Percentiles rank a stretch among this genome's conserved stretches.
Conservation (phyloP, 2,329 filamentous ascomycete species). For the Phialemoniopsis sp. region DNA sequence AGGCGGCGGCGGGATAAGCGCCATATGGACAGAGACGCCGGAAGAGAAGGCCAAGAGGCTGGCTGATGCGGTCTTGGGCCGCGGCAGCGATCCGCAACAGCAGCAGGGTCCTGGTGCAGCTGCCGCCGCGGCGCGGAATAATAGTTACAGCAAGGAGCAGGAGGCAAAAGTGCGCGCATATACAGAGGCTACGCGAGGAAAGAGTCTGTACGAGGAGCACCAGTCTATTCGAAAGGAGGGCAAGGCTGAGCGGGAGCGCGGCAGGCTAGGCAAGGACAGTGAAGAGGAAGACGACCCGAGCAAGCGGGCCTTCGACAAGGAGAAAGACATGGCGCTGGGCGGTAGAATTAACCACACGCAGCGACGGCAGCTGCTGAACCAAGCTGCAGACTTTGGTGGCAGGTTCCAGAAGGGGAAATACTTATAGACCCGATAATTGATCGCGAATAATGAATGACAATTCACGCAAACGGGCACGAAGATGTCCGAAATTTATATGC, state of each 20-base stretch:
- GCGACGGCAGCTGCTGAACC: constrained; percentile 72
- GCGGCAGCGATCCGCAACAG: constrained; percentile 36
- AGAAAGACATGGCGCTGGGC: constrained; percentile 87
- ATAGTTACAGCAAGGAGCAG: constrained; percentile 34
- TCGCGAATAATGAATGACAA: too few species aligned
- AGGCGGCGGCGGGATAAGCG: constrained; percentile 47
- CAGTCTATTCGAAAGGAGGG: constrained; percentile 28
- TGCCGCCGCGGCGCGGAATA: constrained; percentile 2
- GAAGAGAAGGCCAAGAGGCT: constrained; percentile 80
- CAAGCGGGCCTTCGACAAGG: constrained; percentile 79
- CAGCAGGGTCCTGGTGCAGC: constrained; percentile 25
- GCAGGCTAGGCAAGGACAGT: constrained; percentile 8
- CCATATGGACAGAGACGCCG: constrained; percentile 88
- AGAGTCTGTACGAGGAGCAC: constrained; percentile 58
- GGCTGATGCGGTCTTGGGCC: constrained; percentile 77
- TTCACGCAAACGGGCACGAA: too few species aligned
- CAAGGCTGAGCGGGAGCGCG: neutral
- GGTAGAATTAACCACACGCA: constrained; percentile 69
- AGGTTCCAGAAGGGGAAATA: constrained; percentile 76
- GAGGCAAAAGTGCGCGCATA: constrained; percentile 41
- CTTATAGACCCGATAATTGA: constrained; percentile 38
- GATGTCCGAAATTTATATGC: too few species aligned
- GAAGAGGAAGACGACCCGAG: constrained; percentile 86
- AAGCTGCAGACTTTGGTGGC: constrained; percentile 76
- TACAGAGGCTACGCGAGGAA: constrained; percentile 50